phyloP scores from a whole-genome alignment of 371 early-diverging fungal species.

The Mucor saturninus region DNA sequence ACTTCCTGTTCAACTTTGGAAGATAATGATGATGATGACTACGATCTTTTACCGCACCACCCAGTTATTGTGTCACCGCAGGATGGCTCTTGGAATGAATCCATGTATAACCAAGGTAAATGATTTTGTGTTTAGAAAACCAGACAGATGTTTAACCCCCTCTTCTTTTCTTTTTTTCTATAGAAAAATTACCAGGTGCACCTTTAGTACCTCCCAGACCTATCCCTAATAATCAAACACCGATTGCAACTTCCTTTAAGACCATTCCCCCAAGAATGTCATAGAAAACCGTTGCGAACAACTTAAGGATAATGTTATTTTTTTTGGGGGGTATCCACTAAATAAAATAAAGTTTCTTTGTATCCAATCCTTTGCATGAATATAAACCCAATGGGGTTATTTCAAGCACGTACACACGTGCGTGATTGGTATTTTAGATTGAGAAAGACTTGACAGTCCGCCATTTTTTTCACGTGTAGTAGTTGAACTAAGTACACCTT shows the following conservation, averaged over 20 bases:
- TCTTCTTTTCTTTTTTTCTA: background rate
- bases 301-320: background rate
- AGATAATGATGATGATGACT: slow-evolving; percentile 21
- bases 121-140: no score
- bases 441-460: no score
- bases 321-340: background rate
- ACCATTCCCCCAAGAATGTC: background rate
- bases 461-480: no score
- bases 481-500: no score
- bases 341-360: background rate
- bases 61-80: slow-evolving; percentile 4
- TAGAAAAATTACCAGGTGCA: slow-evolving; percentile 1
- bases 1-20: slow-evolving; percentile 26
- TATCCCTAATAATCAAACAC: background rate
- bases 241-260: background rate
- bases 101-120: slow-evolving; percentile 6
- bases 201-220: slow-evolving; percentile 26
- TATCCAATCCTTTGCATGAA: no score
- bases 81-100: slow-evolving; percentile 14
- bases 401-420: background rate
- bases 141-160: no score
- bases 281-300: background rate
- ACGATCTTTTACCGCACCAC: slow-evolving; percentile 7
- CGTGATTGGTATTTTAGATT: background rate
- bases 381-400: no score